phyloP scores from a whole-genome alignment of 2,329 filamentous ascomycete genomes.

The Lanzia echinophila region DNA sequence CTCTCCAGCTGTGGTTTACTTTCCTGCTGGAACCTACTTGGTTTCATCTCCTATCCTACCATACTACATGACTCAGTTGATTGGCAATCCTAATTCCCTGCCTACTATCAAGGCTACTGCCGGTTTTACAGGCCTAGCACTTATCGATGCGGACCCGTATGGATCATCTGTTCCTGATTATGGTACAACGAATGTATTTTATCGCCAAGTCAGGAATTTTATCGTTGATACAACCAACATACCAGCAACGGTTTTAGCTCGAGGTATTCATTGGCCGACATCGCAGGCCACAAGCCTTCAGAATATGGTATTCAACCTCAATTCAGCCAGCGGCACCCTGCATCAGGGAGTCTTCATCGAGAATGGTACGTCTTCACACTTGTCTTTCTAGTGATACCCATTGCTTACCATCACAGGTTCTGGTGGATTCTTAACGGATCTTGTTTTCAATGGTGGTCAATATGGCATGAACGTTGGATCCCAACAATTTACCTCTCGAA shows the following conservation, averaged over 20 bases:
- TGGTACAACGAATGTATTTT: constrained; percentile 66
- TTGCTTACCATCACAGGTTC: constrained; percentile 32
- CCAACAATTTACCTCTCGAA: constrained; percentile 58
- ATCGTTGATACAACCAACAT: constrained; percentile 48
- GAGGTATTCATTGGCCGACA: constrained; percentile 46
- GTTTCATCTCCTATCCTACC: constrained; percentile 20
- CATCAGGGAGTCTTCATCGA: constrained; percentile 50
- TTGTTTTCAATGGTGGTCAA: constrained; percentile 54
- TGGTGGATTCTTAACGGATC: constrained; percentile 53
- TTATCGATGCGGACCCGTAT: constrained; percentile 85
- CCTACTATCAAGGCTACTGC: constrained; percentile 68
- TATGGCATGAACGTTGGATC: constrained; percentile 55
- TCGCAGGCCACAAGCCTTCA: constrained; percentile 52
- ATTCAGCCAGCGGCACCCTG: constrained; percentile 35
- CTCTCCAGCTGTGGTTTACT: constrained; percentile 35
- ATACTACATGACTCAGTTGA: constrained; percentile 22
- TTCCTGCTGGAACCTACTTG: constrained; percentile 24
- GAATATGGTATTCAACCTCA: constrained; percentile 54
- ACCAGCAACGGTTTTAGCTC: constrained; percentile 25
- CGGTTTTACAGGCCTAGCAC: constrained; percentile 72
- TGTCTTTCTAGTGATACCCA: constrained; percentile 29
- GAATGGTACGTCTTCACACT: constrained; percentile 34
- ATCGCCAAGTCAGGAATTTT: constrained; percentile 57
- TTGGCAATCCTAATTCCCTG: constrained; percentile 32
- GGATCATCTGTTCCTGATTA: constrained; percentile 63